Evolutionary conservation across 2,329 filamentous ascomycete species (phyloP), one percentile per base, ranked within the genome.

Genomic region (Alternaria hordeiaustralica): DNA sequence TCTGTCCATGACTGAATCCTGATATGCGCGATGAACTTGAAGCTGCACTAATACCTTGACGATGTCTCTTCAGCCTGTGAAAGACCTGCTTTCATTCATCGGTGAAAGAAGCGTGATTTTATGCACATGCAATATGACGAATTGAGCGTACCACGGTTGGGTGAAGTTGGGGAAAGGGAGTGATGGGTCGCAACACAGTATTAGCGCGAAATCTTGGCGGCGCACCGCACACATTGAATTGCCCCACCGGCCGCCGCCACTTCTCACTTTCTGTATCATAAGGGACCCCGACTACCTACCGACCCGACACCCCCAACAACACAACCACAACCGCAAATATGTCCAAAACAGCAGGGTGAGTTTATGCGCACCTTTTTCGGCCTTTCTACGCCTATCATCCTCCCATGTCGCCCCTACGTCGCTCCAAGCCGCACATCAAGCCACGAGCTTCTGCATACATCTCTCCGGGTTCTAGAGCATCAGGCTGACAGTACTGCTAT

Each of bases 271-370:
- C 57, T 54, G 44, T 59, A 45, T 36, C 60, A 61, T 46, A 41
- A 47, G 55, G 25, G 49, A 53, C 51, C 55, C 47, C 53, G 33
- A 65, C 60, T 20, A 55, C 64, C 30, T 26, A 41, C 54, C 33
- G 12, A 41, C 4, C 30, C 45, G 28, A 61, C 55, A 33, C 9
- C 20, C 55, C 54, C 26, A 36, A 47, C 47, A 63, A 30, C 63
- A 64, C 65, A 64, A 58, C 64, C 60, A 63, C 58, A 64, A 54
- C 60, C 62, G 59, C 67, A 64, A 72, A 62, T 54, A 80, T 80
- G 78, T 79, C 78, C 67, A 75, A 75, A 71, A 73, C 75, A 70
- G 77, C 76, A 76, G 77, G 78, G 78, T 79, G 64, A 63, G 76
- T 63, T 18, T 44, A 47, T 15, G 47, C n/a, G 47, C 28, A 25